Base-by-base conservation (phyloP, 1,284 basidiomycete species). In the Cystobasidium sp. region DNA sequence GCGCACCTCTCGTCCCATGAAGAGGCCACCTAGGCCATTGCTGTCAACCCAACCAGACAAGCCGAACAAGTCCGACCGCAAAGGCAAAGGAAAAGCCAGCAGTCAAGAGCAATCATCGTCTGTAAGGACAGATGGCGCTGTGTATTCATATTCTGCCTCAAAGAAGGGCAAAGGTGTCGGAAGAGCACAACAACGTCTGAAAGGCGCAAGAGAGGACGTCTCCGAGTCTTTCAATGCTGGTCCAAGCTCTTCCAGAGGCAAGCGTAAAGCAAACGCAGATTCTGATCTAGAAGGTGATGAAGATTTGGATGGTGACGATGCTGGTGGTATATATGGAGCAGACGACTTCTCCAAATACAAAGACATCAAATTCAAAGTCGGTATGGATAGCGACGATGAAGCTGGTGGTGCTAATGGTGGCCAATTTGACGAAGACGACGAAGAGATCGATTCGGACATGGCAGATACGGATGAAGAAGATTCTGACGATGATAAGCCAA, bases 401-500 rank as follows among this genome's bases (percentile, higher is more conserved):
- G 62, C 31, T 31, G 31, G 63, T 22, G 75, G 63, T 24, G 70
- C 22, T 6, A 75, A 67, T 39, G 76, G 68, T n/a, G 75, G 75
- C 5, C 53, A 56, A 56, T 68, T 74, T 65, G 75, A 55, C 44
- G 64, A 65, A 41, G 75, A 78, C 41, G 79, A 80, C 66, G 79
- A 80, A 74, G 79, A 80, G 49, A 78, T 80, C 49, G 76, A 77
- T 55, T 75, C 70, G 18, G 79, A 80, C 31, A 53, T 77, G 22
- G 78, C 76, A 31, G 76, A 58, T 20, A 75, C 68, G 9, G 70
- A 73, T 43, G 78, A 78, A 20, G 78, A 77, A 9, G 75, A 76
- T 16, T 37, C 72, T 6, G 75, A 76, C 24, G 56, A 76, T 44
- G 56, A 69, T 9, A 61, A 41, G 52, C 51, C 69, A 44, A 63